Evolutionary conservation across 73 alveolate genomes (phyloP).

Genomic region (Effrenium voratum): DNA sequence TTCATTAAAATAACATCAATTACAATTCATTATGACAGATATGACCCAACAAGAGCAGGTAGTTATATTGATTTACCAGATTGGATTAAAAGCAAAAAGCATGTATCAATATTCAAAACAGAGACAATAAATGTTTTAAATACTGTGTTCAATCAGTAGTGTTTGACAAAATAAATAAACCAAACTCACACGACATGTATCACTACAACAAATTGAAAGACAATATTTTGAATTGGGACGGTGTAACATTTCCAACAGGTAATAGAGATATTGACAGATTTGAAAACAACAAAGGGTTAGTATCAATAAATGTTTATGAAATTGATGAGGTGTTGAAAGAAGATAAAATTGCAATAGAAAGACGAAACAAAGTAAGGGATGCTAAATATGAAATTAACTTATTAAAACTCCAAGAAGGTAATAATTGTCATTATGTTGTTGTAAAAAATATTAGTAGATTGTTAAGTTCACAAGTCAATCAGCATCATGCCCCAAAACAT

Average conservation of each 20-base stretch:
- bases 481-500: neutral
- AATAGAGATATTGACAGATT: too few species aligned
- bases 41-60: too few species aligned
- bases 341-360: neutral
- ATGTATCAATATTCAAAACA: neutral
- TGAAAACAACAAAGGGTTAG: neutral
- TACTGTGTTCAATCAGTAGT: neutral
- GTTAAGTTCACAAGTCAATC: neutral
- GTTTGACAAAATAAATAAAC: neutral
- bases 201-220: neutral
- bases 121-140: neutral
- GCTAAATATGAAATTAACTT: neutral
- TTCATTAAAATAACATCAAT: neutral
- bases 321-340: neutral
- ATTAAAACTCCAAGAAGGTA: neutral
- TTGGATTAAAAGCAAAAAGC: neutral
- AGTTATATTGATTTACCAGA: neutral
- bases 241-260: too few species aligned
- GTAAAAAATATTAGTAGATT: neutral
- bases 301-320: neutral
- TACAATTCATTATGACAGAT: neutral
- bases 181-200: neutral
- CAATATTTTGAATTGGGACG: neutral
- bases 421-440: neutral
- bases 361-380: neutral